Evolutionary conservation across 1,139 yeast genomes (phyloP).

Genomic region (Diutina neorugosa): DNA sequence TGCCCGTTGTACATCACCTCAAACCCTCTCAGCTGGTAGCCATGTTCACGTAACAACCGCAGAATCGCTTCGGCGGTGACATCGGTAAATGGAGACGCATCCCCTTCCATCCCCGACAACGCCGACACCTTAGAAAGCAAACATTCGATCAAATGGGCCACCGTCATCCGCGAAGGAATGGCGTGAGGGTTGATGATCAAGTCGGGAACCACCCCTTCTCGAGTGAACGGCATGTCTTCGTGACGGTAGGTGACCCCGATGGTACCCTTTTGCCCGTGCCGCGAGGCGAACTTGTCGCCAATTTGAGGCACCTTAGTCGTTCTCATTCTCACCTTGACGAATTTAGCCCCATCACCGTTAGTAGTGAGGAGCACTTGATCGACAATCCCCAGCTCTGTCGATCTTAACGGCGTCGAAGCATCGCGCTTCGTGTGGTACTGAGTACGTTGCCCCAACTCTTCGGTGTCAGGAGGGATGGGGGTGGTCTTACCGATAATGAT

Average conservation of each 20-base stretch:
- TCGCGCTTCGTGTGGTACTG: slow-evolving; percentile 97
- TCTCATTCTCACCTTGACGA: slow-evolving; percentile 97
- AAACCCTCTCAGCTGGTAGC: slow-evolving; percentile 96
- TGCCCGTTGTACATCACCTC: slow-evolving; percentile 98
- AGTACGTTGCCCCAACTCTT: slow-evolving; percentile 96
- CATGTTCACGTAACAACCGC: slow-evolving; percentile 81
- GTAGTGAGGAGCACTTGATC: slow-evolving; percentile 96
- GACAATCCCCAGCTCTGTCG: slow-evolving; percentile 96
- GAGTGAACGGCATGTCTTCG: slow-evolving; percentile 98
- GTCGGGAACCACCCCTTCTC: slow-evolving; percentile 95
- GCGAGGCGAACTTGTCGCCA: slow-evolving; percentile 97
- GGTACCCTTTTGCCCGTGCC: slow-evolving; percentile 99
- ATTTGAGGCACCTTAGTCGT: slow-evolving; percentile 97
- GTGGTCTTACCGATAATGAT: slow-evolving; percentile 97
- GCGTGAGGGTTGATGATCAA: slow-evolving; percentile 97
- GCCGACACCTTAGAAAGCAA: slow-evolving; percentile 90
- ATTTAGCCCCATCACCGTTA: slow-evolving; percentile 94
- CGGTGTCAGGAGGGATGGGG: slow-evolving; percentile 96
- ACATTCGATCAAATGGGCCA: slow-evolving; percentile 98
- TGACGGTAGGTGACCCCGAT: slow-evolving; percentile 97
- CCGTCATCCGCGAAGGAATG: slow-evolving; percentile 99
- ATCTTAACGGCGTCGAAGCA: slow-evolving; percentile 93
- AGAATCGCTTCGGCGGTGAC: slow-evolving; percentile 97
- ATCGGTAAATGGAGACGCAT: slow-evolving; percentile 96
- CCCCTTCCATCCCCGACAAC: slow-evolving; percentile 93